Percentiles rank a stretch among this genome's conserved stretches.
Conservation (phyloP, 768 basidiomycete genomes). For the Gautieria morchelliformis region DNA sequence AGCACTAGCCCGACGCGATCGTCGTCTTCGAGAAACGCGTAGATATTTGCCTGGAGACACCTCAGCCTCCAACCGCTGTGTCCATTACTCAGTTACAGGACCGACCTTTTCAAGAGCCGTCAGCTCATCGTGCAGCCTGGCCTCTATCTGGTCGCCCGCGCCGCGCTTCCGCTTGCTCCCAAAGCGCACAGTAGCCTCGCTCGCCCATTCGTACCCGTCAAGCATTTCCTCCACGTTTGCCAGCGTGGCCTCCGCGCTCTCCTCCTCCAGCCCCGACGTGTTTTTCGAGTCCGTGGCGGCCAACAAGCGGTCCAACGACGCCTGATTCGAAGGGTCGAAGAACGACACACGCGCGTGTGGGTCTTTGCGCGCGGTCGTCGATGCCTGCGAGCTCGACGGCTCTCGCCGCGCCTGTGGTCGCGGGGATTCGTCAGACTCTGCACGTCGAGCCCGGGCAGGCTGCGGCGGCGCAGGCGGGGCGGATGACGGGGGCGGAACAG, state of each 20-base stretch:
- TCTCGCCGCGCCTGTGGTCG: conserved; percentile 16
- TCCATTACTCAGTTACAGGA: not conserved
- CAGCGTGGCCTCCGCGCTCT: conserved; percentile 72
- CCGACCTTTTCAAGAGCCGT: conserved; percentile 87
- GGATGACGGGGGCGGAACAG: not conserved
- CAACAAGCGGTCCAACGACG: conserved; percentile 59
- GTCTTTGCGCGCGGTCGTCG: conserved; percentile 37
- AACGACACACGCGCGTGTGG: conserved; percentile 70
- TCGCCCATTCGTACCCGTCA: conserved; percentile 96
- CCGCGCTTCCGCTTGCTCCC: conserved; percentile 50
- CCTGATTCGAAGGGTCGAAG: conserved; percentile 74
- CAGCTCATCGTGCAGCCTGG: conserved; percentile 79
- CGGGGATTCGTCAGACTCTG: conserved; percentile 7
- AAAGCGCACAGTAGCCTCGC: conserved; percentile 55
- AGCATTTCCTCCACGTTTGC: conserved; percentile 96
- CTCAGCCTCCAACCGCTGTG: not conserved
- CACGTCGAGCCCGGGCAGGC: not conserved
- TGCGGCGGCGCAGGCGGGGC: not conserved
- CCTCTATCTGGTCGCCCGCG: conserved; percentile 87
- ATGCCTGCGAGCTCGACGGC: conserved; percentile 19
- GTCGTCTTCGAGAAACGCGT: conserved; percentile 95
- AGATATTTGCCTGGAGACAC: conserved; percentile 74
- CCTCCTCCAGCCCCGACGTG: conserved; percentile 45
- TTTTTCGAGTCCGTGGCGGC: not conserved
- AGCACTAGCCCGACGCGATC: conserved; percentile 81